phyloP scores from a whole-genome alignment of 805 yeast genomes.

The Komagataella ulmi region DNA sequence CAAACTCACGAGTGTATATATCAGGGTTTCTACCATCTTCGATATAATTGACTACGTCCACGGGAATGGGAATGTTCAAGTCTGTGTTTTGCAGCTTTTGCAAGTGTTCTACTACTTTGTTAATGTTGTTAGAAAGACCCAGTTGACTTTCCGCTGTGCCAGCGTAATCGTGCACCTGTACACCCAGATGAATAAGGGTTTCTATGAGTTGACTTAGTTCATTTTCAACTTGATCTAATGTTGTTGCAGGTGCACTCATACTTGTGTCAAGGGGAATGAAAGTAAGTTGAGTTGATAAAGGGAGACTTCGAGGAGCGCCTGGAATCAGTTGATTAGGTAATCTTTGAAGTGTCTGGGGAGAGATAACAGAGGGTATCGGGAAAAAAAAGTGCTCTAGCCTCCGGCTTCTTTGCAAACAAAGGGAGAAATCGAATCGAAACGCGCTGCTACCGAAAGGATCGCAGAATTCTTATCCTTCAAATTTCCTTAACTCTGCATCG shows the following conservation, averaged over 20 bases:
- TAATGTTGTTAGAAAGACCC: conserved; percentile 34
- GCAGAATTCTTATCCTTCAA: no score
- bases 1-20: conserved; percentile 91
- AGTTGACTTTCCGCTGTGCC: conserved; percentile 73
- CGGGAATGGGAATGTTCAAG: conserved; percentile 41
- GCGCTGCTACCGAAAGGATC: no score
- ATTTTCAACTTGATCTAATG: conserved; percentile 16
- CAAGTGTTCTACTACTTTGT: conserved; percentile 27
- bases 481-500: no score
- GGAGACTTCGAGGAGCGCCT: background rate
- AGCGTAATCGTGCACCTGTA: conserved; percentile 85
- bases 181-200: conserved; percentile 79
- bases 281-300: conserved; percentile 9
- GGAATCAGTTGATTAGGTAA: background rate
- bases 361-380: no score
- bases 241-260: conserved; percentile 4
- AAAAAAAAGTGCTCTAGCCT: no score
- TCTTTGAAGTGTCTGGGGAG: background rate
- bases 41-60: conserved; percentile 81
- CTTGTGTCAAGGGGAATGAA: background rate
- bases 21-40: conserved; percentile 97
- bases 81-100: conserved; percentile 18
- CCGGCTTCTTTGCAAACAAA: no score
- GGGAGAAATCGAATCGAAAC: no score
- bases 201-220: conserved; percentile 49